Percentiles rank a stretch among this genome's conserved stretches.
Evolutionary conservation across 345 rosid genomes (phyloP).

Genomic region (Melaleuca alternifolia): DNA sequence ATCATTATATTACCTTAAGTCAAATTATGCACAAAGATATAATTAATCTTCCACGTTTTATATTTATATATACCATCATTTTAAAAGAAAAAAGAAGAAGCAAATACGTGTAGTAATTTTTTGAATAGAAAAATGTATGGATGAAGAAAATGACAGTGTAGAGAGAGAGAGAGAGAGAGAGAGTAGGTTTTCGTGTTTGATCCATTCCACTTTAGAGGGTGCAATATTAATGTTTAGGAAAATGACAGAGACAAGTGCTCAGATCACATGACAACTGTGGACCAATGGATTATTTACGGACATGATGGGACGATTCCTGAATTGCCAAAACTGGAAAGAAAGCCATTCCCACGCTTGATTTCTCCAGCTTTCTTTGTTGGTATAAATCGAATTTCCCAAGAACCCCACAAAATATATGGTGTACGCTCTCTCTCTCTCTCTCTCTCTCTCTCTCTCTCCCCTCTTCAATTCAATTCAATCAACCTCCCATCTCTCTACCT

Average conservation of each 20-base stretch:
- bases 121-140: conserved; percentile 4
- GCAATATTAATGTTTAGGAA: conserved; percentile 64
- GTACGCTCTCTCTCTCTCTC: background rate
- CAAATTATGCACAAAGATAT: background rate
- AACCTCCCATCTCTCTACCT: background rate
- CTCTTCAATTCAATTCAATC: conserved; percentile 10
- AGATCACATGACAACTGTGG: conserved; percentile 39
- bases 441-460: conserved; percentile 13
- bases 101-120: background rate
- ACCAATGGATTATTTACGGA: background rate
- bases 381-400: conserved; percentile 59
- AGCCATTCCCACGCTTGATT: conserved; percentile 25
- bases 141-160: conserved; percentile 26
- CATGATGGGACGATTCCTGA: conserved; percentile 73
- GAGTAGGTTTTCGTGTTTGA: conserved; percentile 14
- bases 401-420: background rate
- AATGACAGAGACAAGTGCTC: conserved; percentile 45
- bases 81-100: background rate
- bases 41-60: background rate
- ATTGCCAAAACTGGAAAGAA: conserved; percentile 39
- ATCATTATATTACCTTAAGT: background rate
- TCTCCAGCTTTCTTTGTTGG: conserved; percentile 45
- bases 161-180: conserved; percentile 8
- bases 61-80: background rate
- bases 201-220: conserved; percentile 67